Evolutionary conservation across 371 early-diverging fungal species (phyloP).

Genomic region (Mortierella sp.): DNA sequence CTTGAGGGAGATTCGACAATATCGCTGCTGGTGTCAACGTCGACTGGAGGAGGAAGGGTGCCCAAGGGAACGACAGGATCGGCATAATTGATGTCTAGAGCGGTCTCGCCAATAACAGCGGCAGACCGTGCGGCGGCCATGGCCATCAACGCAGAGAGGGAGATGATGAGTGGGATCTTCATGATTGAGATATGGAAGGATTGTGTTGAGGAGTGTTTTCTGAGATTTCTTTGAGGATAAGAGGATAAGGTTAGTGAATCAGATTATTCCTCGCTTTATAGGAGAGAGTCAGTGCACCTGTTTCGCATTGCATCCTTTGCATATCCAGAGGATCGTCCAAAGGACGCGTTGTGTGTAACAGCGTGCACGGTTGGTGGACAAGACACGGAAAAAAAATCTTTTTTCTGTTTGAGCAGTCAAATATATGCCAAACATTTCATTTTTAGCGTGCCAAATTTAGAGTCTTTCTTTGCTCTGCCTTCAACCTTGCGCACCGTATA

Average conservation of each 20-base stretch:
- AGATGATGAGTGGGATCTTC: constrained; percentile 28
- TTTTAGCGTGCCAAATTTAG: too few relatives aligned
- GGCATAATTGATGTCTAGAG: not conserved
- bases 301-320: not conserved
- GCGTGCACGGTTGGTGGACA: too few relatives aligned
- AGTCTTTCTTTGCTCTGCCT: too few relatives aligned
- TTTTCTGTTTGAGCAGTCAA: too few relatives aligned
- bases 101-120: not conserved
- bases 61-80: not conserved
- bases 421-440: too few relatives aligned
- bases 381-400: too few relatives aligned
- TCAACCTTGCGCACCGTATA: too few relatives aligned
- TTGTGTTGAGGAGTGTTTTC: not conserved
- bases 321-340: not conserved
- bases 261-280: not conserved
- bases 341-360: not conserved
- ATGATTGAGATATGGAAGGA: not conserved
- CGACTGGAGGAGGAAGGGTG: not conserved
- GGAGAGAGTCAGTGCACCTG: not conserved
- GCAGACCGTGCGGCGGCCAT: constrained; percentile 12
- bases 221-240: not conserved
- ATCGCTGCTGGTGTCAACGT: not conserved
- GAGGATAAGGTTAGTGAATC: not conserved
- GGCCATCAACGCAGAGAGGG: constrained; percentile 24
- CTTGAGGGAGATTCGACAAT: constrained; percentile 1